Percentiles rank a stretch among this genome's conserved stretches.
These are phyloP conservation scores for Aspergillus diversus DNA, from an alignment of 495 filamentous ascomycete species.

Conservation along the genomic window DNA sequence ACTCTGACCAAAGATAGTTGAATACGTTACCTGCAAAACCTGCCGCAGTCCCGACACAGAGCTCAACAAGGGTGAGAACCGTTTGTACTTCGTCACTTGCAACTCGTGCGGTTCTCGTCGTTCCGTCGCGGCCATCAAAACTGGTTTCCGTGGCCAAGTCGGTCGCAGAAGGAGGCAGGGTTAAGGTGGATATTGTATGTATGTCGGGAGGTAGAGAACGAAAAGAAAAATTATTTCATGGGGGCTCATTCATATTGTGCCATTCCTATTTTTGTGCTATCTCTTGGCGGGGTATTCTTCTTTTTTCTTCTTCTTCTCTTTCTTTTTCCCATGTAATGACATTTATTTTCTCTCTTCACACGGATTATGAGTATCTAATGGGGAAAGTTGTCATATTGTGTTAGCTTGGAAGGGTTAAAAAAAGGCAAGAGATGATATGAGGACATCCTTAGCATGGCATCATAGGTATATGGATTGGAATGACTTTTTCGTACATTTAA, in stretches of 20 bases:
- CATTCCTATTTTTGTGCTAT: constrained; percentile 13
- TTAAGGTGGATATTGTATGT: constrained; percentile 29
- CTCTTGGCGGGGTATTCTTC: constrained; percentile 24
- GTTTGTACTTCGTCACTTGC: constrained; percentile 83
- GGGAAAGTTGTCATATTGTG: constrained; percentile 5
- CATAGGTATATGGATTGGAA: constrained; percentile 28
- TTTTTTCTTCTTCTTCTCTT: constrained; percentile 4
- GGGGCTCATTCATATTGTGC: constrained; percentile 3
- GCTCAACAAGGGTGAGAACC: constrained; percentile 97
- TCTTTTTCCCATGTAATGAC: constrained; percentile 20
- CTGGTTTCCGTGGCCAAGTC: constrained; percentile 97
- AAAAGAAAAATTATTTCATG: constrained; percentile 6
- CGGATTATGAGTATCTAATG: constrained; percentile 22
- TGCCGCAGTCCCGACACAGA: constrained; percentile 94
- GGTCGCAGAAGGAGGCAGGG: constrained; percentile 80
- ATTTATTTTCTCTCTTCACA: constrained; percentile 16
- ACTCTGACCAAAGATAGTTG: constrained; percentile 57
- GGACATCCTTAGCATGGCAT: constrained; percentile 29
- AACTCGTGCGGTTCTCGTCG: constrained; percentile 90
- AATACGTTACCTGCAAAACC: constrained; percentile 99
- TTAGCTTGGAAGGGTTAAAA: constrained; percentile 13
- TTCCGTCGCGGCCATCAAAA: constrained; percentile 97
- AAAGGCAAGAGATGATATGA: constrained; percentile 28
- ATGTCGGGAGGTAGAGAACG: constrained; percentile 18
- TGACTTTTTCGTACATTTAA: constrained; percentile 17